Evolutionary conservation across 805 yeast genomes (phyloP).

Genomic region (Candida dajiaensis): DNA sequence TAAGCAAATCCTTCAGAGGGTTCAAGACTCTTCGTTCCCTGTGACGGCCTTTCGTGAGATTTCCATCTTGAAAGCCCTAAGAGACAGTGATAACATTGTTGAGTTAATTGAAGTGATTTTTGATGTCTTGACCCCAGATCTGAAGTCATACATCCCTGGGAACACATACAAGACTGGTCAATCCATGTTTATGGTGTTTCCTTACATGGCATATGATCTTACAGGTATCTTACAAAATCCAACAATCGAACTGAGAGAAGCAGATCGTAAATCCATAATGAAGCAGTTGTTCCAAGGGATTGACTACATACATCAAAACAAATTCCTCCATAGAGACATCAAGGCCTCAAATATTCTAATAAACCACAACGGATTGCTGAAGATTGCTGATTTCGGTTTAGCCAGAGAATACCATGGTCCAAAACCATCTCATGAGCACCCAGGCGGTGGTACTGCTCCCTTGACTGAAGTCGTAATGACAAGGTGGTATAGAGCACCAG

Average conservation of each 20-base stretch:
- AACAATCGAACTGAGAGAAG: conserved; percentile 46
- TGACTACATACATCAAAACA: conserved; percentile 64
- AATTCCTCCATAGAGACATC: conserved; percentile 77
- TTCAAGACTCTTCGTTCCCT: conserved; percentile 59
- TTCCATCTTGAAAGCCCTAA: conserved; percentile 63
- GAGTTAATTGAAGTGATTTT: conserved; percentile 77
- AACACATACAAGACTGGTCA: conserved; percentile 16
- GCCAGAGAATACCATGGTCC: conserved; percentile 70
- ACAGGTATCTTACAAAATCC: conserved; percentile 88
- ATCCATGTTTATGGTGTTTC: conserved; percentile 77
- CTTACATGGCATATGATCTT: conserved; percentile 88
- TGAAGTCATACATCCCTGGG: conserved; percentile 11
- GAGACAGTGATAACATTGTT: conserved; percentile 60
- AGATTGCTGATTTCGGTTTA: conserved; percentile 93
- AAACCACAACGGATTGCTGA: conserved; percentile 68
- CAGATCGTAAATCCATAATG: conserved; percentile 81
- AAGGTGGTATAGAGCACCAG: conserved; percentile 97
- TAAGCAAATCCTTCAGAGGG: conserved; percentile 61
- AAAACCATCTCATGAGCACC: conserved; percentile 42
- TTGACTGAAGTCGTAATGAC: conserved; percentile 82
- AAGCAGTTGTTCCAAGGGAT: conserved; percentile 74
- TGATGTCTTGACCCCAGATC: conserved; percentile 27
- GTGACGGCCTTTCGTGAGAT: conserved; percentile 94
- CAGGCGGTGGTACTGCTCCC: conserved; percentile 39
- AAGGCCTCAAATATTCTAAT: conserved; percentile 93